Conservation (phyloP, 192 early-diverging fungal species). For the Coemansia sp. region DNA sequence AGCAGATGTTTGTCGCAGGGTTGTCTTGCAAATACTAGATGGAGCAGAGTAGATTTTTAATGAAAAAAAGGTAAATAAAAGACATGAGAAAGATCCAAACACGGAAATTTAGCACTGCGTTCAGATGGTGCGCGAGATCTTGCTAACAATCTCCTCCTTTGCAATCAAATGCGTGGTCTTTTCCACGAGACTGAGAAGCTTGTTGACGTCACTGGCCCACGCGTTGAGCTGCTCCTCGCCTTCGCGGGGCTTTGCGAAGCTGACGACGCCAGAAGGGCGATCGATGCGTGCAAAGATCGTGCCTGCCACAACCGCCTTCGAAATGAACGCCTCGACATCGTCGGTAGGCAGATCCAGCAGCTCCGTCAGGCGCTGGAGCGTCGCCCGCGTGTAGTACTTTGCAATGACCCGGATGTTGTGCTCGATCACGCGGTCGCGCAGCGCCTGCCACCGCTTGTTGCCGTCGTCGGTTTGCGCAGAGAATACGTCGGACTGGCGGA, state of each 20-base stretch:
- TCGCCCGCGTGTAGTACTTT: conserved; percentile 91
- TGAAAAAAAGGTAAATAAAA: neutral
- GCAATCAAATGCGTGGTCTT: conserved; percentile 92
- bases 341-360: conserved; percentile 81
- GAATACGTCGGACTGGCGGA: conserved; percentile 78
- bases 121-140: conserved; percentile 66
- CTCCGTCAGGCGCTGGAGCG: conserved; percentile 81
- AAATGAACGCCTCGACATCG: conserved; percentile 90
- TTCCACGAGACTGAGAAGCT: conserved; percentile 85
- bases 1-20: no score
- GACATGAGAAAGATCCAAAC: neutral
- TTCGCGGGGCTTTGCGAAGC: conserved; percentile 81
- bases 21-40: no score
- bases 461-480: conserved; percentile 70
- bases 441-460: conserved; percentile 72
- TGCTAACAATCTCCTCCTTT: conserved; percentile 89
- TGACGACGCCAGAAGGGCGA: conserved; percentile 84
- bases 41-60: neutral
- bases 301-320: conserved; percentile 90
- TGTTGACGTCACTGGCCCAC: conserved; percentile 90
- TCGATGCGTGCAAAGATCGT: conserved; percentile 97
- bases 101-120: no score
- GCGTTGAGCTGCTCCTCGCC: conserved; percentile 89
- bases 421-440: conserved; percentile 95
- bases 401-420: conserved; percentile 98